Conservation (phyloP, 1,284 basidiomycete species). For the Naganishia liquefaciens region DNA sequence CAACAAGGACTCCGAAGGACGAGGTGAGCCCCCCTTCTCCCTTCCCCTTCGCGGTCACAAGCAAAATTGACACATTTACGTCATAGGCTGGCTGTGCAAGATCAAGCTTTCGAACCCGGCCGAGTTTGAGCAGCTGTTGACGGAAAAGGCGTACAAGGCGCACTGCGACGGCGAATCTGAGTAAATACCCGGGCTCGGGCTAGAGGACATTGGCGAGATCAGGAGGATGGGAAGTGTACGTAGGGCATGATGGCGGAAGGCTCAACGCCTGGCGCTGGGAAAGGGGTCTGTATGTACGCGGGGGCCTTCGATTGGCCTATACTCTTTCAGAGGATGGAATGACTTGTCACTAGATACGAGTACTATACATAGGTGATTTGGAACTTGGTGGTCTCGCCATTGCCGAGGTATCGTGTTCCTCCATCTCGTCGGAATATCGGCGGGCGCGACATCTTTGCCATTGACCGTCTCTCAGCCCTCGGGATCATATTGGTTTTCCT, state of each 20-base stretch:
- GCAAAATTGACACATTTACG: conserved; percentile 3
- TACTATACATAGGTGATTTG: too few relatives aligned
- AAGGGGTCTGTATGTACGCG: background rate
- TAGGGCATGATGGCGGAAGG: background rate
- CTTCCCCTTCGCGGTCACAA: background rate
- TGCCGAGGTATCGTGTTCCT: too few relatives aligned
- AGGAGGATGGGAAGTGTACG: background rate
- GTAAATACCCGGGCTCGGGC: background rate
- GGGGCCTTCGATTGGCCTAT: background rate
- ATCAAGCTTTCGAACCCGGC: conserved; percentile 75
- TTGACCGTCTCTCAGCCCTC: too few relatives aligned
- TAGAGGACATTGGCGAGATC: background rate
- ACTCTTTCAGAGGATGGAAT: too few relatives aligned
- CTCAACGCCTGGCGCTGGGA: background rate
- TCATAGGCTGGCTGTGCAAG: conserved; percentile 90
- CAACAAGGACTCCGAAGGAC: conserved; percentile 83
- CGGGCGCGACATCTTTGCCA: too few relatives aligned
- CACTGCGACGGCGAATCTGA: conserved; percentile 60
- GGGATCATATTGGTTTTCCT: too few relatives aligned
- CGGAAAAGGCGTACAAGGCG: conserved; percentile 74
- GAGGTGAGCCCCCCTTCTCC: conserved; percentile 64
- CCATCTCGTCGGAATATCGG: too few relatives aligned
- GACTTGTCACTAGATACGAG: too few relatives aligned
- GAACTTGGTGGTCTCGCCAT: too few relatives aligned
- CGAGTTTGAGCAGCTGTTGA: conserved; percentile 76